phyloP scores from a whole-genome alignment of 306 rosid genomes.

The Vigna mungo region DNA sequence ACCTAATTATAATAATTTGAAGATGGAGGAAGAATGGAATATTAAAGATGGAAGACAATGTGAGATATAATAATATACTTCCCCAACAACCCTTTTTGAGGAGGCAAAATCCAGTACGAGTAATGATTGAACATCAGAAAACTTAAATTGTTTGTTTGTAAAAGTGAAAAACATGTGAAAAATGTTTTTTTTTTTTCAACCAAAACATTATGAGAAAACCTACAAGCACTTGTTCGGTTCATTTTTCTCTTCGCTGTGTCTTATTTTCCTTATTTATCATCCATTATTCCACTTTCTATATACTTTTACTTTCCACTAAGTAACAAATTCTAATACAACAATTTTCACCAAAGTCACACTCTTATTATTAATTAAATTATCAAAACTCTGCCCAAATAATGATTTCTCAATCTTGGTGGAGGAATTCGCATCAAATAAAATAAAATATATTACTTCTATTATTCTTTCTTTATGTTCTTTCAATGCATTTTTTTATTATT shows the following conservation, averaged over 20 bases:
- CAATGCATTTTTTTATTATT: not conserved
- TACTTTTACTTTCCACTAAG: conserved; percentile 29
- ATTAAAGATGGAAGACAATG: not conserved
- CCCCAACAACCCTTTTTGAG: not conserved
- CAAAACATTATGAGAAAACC: not conserved
- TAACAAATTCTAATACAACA: not conserved
- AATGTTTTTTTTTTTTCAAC: not conserved
- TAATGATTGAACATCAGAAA: conserved; percentile 34
- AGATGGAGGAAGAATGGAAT: not conserved
- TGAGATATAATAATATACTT: not conserved
- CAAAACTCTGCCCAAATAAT: no score
- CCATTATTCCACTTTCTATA: conserved; percentile 12
- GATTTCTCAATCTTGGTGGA: not conserved
- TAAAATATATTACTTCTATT: not conserved
- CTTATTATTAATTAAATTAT: no score
- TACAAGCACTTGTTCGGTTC: conserved; percentile 31
- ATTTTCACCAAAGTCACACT: not conserved
- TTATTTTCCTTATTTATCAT: not conserved
- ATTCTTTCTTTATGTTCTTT: not conserved
- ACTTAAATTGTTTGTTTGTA: not conserved
- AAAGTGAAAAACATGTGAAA: conserved; percentile 29
- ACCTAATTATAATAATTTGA: not conserved
- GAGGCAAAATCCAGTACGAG: conserved; percentile 12
- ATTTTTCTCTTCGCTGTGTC: not conserved
- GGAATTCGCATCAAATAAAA: conserved; percentile 3